Conservation (phyloP, 2,329 filamentous ascomycete species). For the Epichloe amarillans region DNA sequence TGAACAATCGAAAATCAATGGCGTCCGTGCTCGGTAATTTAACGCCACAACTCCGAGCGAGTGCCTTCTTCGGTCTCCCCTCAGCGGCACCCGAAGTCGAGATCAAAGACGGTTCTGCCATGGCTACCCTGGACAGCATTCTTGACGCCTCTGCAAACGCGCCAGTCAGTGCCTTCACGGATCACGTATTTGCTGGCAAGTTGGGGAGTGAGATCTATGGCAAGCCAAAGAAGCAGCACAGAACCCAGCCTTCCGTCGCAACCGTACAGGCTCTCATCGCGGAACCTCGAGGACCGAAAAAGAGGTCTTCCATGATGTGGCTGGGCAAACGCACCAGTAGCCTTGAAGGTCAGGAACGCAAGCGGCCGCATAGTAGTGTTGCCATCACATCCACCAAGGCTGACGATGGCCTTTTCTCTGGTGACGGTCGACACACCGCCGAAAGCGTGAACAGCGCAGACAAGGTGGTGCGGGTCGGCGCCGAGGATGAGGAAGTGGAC, state of each 20-base stretch:
- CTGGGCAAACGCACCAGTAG: slow-evolving; percentile 27
- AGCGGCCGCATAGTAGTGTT: slow-evolving; percentile 11
- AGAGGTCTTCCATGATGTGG: slow-evolving; percentile 35
- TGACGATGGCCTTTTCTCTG: slow-evolving; percentile 11
- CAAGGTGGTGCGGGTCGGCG: slow-evolving; percentile 5
- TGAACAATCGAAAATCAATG: slow-evolving; percentile 21
- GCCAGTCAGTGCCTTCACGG: slow-evolving; percentile 82
- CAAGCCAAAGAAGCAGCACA: slow-evolving; percentile 35
- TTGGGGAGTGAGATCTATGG: slow-evolving; percentile 67
- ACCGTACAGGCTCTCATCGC: slow-evolving; percentile 12
- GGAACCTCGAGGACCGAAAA: slow-evolving; percentile 27
- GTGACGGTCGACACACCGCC: neutral
- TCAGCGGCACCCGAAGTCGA: slow-evolving; percentile 37
- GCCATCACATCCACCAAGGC: slow-evolving; percentile 8
- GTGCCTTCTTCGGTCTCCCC: slow-evolving; percentile 72
- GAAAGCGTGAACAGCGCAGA: slow-evolving; percentile 6
- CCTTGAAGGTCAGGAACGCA: slow-evolving; percentile 16
- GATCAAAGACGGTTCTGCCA: slow-evolving; percentile 66
- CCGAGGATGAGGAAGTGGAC: slow-evolving; percentile 15
- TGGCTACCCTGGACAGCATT: slow-evolving; percentile 80
- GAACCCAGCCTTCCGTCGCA: slow-evolving; percentile 16
- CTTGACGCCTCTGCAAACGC: slow-evolving; percentile 79
- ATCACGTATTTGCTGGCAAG: slow-evolving; percentile 70
- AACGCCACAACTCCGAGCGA: slow-evolving; percentile 80
- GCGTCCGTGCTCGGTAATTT: slow-evolving; percentile 28